phyloP scores from a whole-genome alignment of 1,284 basidiomycete genomes.

The Puccinia hordei region DNA sequence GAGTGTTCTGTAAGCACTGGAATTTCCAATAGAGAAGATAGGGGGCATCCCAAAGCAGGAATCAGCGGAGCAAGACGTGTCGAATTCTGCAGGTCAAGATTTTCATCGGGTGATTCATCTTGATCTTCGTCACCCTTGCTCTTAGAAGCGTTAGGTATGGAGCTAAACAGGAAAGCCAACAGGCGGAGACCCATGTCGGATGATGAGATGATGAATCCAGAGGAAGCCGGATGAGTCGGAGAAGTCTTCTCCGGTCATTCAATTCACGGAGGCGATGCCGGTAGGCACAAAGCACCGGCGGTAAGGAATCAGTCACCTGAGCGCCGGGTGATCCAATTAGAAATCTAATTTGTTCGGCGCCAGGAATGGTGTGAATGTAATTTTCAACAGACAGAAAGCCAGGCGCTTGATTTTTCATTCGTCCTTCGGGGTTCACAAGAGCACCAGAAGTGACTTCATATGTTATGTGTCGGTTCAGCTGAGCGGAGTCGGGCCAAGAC shows the following conservation, averaged over 20 bases:
- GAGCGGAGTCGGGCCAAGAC: not conserved
- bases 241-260: conserved; percentile 1
- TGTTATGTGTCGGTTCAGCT: too few species aligned
- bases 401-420: too few species aligned
- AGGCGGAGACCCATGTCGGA: not conserved
- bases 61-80: conserved; percentile 32
- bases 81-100: not conserved
- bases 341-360: too few species aligned
- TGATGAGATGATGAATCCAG: not conserved
- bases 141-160: not conserved
- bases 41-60: conserved; percentile 28
- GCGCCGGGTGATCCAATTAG: not conserved
- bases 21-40: conserved; percentile 35
- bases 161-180: not conserved
- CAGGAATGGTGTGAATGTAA: too few species aligned
- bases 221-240: not conserved
- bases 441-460: too few species aligned
- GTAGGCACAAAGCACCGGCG: not conserved
- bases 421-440: too few species aligned
- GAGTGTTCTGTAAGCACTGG: conserved; percentile 37
- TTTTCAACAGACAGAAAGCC: too few species aligned
- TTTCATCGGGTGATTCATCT: not conserved
- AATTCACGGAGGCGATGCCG: not conserved
- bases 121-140: conserved; percentile 10
- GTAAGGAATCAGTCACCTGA: not conserved